Percentiles rank a stretch among this genome's conserved stretches.
Conservation (phyloP, 1,284 basidiomycete species). For the Cutaneotrichosporon sp. region DNA sequence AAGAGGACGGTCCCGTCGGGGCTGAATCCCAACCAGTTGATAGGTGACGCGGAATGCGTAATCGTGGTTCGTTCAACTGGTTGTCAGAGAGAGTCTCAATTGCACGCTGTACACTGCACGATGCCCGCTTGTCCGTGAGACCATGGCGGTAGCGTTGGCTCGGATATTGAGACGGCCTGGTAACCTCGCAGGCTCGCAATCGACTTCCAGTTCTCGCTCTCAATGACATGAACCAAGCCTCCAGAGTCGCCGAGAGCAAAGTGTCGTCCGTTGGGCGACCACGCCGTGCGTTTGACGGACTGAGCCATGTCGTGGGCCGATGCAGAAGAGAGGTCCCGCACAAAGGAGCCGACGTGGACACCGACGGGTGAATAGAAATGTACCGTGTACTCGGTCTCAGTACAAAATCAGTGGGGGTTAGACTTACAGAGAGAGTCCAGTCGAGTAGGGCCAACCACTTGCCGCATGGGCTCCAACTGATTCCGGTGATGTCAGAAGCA, state of each 20-base stretch:
- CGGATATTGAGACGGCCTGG: not conserved
- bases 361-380: slow-evolving; percentile 73
- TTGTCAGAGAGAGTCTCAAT: too few relatives aligned
- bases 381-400: slow-evolving; percentile 68
- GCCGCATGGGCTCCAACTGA: slow-evolving; percentile 78
- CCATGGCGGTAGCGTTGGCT: not conserved
- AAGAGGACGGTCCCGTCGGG: slow-evolving; percentile 68
- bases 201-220: slow-evolving; percentile 19
- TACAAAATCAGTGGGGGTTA: not conserved
- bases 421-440: slow-evolving; percentile 67
- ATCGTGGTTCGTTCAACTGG: not conserved
- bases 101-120: slow-evolving; percentile 9
- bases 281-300: slow-evolving; percentile 67
- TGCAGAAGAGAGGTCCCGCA: slow-evolving; percentile 48
- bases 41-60: not conserved
- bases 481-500: slow-evolving; percentile 68
- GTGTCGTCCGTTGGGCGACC: slow-evolving; percentile 63
- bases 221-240: slow-evolving; percentile 17
- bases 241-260: slow-evolving; percentile 14
- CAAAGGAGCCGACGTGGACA: slow-evolving; percentile 66
- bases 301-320: slow-evolving; percentile 17
- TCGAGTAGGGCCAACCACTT: slow-evolving; percentile 80
- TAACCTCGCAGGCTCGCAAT: slow-evolving; percentile 10
- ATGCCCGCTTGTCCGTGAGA: not conserved
- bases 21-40: slow-evolving; percentile 65